These are phyloP conservation scores for Fistulinella prunicolor DNA, from an alignment of 768 basidiomycete genomes.

Conservation along the genomic window DNA sequence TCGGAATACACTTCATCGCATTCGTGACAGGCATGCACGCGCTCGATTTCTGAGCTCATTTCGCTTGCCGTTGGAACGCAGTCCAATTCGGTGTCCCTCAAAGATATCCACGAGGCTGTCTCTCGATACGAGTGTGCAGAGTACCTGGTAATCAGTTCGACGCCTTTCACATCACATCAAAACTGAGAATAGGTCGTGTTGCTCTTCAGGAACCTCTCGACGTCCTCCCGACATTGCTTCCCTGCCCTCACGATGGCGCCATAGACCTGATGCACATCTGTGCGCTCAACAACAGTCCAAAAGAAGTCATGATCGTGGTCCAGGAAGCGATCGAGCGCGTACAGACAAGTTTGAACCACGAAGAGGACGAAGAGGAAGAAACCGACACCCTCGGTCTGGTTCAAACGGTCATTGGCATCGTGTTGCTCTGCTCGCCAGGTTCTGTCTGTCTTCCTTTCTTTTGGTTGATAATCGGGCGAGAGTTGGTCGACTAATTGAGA, in stretches of 20 bases:
- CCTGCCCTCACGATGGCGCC: conserved; percentile 29
- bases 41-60: conserved; percentile 19
- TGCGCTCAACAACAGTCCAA: conserved; percentile 32
- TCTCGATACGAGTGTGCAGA: conserved; percentile 11
- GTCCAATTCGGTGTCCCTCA: conserved; percentile 10
- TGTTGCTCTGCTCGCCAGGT: conserved; percentile 25
- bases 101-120: conserved; percentile 16
- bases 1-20: not conserved
- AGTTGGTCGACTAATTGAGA: not conserved
- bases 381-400: conserved; percentile 3
- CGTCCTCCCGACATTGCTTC: conserved; percentile 36
- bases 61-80: conserved; percentile 12
- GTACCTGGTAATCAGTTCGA: conserved; percentile 15
- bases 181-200: not conserved
- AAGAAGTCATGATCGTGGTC: conserved; percentile 41
- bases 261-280: conserved; percentile 34
- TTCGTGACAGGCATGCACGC: conserved; percentile 16
- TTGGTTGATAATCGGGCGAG: too few species aligned
- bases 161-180: not conserved
- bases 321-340: conserved; percentile 40
- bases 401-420: conserved; percentile 16
- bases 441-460: too few species aligned
- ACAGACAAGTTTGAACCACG: conserved; percentile 10
- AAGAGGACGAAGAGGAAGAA: conserved; percentile 18
- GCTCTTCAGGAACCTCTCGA: conserved; percentile 38